Evolutionary conservation across 2,329 filamentous ascomycete genomes (phyloP), one percentile per base, ranked within the genome.

Genomic region (Clonostachys rhizophaga): DNA sequence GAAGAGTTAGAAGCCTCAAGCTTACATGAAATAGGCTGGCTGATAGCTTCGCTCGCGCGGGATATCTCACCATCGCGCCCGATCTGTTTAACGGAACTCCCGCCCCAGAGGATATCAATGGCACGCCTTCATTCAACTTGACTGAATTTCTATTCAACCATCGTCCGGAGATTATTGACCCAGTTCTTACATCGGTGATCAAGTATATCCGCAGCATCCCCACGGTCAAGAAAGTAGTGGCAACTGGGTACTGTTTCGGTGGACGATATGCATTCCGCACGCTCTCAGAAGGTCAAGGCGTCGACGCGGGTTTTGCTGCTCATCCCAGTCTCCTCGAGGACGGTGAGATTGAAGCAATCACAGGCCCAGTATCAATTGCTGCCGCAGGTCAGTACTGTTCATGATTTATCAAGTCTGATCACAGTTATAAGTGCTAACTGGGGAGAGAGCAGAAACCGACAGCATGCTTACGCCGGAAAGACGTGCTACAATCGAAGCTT

Each of bases 191-290:
- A 40, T 46, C 48, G n/a, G 48, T 49, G 33, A 42, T 54, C 17
- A 43, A 42, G 14, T 55, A 52, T 37, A 45, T 81, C 53, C 68
- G 68, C 46, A 56, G 55, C 10, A 60, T 65, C 33, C 62, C 72
- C 5, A 69, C 72, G 13, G 66, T 74, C 20, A 66, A 70, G 40
- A 70, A 64, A 33, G 63, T 84, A 40, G 78, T 69, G 3, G 71
- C 69, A 0, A 73, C 76, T 1, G 81, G 81, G 0, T 84, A 84
- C 58, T 84, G 81, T 59, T 84, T 78, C 55, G 81, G 81, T 1
- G 81, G 78, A 1, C 73, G 73, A 40, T 79, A 76, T 53, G 64
- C 77, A 6, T 75, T 76, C 48, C 68, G 81, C 6, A 74, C 74
- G 56, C 62, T 81, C 24, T 75, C 82, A 47, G 80, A 56, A 4